Evolutionary conservation across 2,329 filamentous ascomycete genomes (phyloP), one percentile per base, ranked within the genome.

Genomic region (Ophiosphaerella korrae): DNA sequence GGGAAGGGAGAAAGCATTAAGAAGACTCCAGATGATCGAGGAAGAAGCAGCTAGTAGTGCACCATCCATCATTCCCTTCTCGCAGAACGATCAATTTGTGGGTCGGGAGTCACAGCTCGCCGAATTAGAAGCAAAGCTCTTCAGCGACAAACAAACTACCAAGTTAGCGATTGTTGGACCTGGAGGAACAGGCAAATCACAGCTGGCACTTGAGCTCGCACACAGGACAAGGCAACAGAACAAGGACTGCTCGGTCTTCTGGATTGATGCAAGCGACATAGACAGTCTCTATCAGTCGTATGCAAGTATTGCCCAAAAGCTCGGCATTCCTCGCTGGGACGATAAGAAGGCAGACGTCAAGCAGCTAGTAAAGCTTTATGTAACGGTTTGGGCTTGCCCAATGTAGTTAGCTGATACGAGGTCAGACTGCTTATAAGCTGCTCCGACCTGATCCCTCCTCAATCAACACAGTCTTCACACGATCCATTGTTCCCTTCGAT

Each of bases 231-330:
- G 66, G 47, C 43, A 73, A 8, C 64, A 68, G 34, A 40, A 65
- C 29, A 67, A 68, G 1, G 66, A 71, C 4, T 77, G 65, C 44
- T 76, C 72, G 0, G 59, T 82, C 43, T 74, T 81, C 52, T 81
- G 75, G 78, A 66, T 80, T 4, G 70, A 75, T 5, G 76, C 73
- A 6, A 63, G 68, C 21, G 76, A 72, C 49, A 50, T 57, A n/a
- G 71, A 68, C 13, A 74, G 61, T 46, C 72, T 80, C 26, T 29
- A 29, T 6, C 26, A 29, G 5, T 29, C 26, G 26, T 29, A 29
- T 6, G 26, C 26, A 29, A 48, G 67, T 6, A 29, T 29, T 29
- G 26, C 26, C 26, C 26, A 29, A 29, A 29, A 29, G 58, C 62
- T 78, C 11, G 38, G 49, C 0, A 55, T 74, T 42, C 59, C 53